Evolutionary conservation across 805 yeast genomes (phyloP), one percentile per base, ranked within the genome.

Genomic region (Scheffersomyces spartinae): DNA sequence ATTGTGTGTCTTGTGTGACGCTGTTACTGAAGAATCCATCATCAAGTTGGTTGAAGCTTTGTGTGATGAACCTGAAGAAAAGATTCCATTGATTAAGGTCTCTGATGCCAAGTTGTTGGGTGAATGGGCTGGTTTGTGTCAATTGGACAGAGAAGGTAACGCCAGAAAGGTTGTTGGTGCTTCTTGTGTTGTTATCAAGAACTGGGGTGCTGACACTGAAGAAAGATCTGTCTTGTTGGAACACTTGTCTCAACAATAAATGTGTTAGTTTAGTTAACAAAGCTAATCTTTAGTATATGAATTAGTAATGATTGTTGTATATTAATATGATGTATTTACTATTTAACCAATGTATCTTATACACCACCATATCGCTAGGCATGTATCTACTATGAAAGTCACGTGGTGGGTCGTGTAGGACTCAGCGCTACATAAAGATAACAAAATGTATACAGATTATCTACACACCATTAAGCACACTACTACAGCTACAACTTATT

Each of bases 161-260:
- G 95, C 97, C 71, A 85, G 96, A 77, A 91, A 91, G 84, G 97
- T 91, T 55, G 98, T 91, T 64, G 98, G 98, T 71, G 94, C 95
- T 68, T 86, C 97, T 53, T 88, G 94, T 69, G 96, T 88, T 61
- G 98, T 91, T 54, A 83, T 91, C 76, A 86, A 82, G 78, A 79
- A 85, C 94, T 91, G 97, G 97, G 99, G 99, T 84, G 94, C 84
- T 61, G 95, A 85, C 69, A 80, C 97, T 53, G 88, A 76, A 58
- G 98, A 88, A 73, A 84, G 96, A 73, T 71, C 75, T 73, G 79
- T 83, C 68, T 77, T 91, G 63, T 75, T 91, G 66, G 93, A 85
- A 68, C 86, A 84, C 77, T 84, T 88, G 69, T 76, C 93, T 53
- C 81, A 80, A 61, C 85, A 82, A 67, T 75, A 79, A 68, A 50